Base-by-base conservation (phyloP, 1,139 yeast species). In the Hyphopichia khmerensis region DNA sequence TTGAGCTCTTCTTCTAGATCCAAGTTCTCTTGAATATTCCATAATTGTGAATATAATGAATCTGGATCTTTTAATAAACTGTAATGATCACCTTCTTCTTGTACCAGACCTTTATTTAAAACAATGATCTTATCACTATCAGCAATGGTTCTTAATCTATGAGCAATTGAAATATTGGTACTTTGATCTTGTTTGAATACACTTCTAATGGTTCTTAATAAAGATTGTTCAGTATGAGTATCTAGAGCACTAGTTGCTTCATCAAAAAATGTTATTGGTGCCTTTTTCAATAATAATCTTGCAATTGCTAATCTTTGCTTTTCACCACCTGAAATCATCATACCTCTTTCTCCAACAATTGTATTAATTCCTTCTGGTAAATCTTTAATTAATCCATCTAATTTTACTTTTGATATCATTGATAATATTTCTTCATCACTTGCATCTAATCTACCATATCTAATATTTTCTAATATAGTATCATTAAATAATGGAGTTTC, bases 271-370 rank as follows among this genome's bases (percentile, higher is more conserved):
- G 95, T 87, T 42, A 95, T 88, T 14, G 95, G 95, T 0, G 98
- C 82, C 48, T 79, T 75, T 64, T 95, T 95, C 52, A 93, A 68
- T 38, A 93, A 65, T 16, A 93, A 80, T 51, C 99, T 74, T 1
- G 97, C 95, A 53, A 93, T 89, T 0, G 99, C 99, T 42, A 93
- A 72, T 48, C 99, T 74, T 64, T 93, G 99, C 60, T 95, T 91
- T 62, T 93, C 99, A 44, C 99, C 99, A 13, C 99, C 99, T 10
- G 97, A 89, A 38, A 93, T 90, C 99, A 93, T 93, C 77, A 93
- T 77, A 18, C 99, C 99, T 53, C 99, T 73, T 64, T 95, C 99
- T 40, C 99, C 99, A n/a, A 93, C 99, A 43, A 87, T 73, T 0
- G 99, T 93, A 31, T 84, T 71, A 36, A 78, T 71, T 1, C 97